Conservation (phyloP, 2,329 filamentous ascomycete genomes). For the Fusarium haematococcum region DNA sequence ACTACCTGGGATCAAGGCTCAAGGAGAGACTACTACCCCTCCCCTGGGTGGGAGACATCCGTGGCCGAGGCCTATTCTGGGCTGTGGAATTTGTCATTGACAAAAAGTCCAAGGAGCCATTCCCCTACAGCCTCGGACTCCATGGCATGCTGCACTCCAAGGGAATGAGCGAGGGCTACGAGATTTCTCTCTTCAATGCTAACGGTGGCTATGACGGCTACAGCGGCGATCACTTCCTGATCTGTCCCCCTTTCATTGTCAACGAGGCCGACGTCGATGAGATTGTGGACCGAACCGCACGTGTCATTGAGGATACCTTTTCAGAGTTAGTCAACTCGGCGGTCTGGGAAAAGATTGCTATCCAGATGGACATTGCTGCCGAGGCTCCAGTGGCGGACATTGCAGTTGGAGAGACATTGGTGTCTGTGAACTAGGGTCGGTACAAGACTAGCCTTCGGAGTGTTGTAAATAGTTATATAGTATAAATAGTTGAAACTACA, state of each 20-base stretch:
- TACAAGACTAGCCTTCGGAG: neutral
- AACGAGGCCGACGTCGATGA: slow-evolving; percentile 28
- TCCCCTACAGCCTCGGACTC: slow-evolving; percentile 26
- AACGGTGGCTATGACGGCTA: slow-evolving; percentile 39
- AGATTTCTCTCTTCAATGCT: slow-evolving; percentile 37
- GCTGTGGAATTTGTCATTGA: slow-evolving; percentile 38
- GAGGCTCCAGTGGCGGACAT: neutral
- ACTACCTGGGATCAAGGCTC: slow-evolving; percentile 27
- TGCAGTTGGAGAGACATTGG: neutral
- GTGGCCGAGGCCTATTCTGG: slow-evolving; percentile 37
- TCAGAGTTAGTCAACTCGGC: slow-evolving; percentile 19
- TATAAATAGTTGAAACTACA: neutral
- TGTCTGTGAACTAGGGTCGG: neutral
- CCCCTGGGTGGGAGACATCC: slow-evolving; percentile 36
- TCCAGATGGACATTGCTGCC: slow-evolving; percentile 27
- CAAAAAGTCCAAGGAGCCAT: slow-evolving; percentile 33
- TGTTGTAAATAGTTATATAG: neutral
- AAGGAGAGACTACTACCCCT: slow-evolving; percentile 15
- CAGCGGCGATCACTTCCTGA: slow-evolving; percentile 34
- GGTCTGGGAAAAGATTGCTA: slow-evolving; percentile 30
- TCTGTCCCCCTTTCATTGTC: slow-evolving; percentile 37
- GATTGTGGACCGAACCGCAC: slow-evolving; percentile 31
- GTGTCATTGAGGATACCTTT: slow-evolving; percentile 35
- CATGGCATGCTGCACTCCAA: slow-evolving; percentile 24
- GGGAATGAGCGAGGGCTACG: slow-evolving; percentile 36